phyloP scores from a whole-genome alignment of 768 basidiomycete species.

The Antrodiella citrinella region DNA sequence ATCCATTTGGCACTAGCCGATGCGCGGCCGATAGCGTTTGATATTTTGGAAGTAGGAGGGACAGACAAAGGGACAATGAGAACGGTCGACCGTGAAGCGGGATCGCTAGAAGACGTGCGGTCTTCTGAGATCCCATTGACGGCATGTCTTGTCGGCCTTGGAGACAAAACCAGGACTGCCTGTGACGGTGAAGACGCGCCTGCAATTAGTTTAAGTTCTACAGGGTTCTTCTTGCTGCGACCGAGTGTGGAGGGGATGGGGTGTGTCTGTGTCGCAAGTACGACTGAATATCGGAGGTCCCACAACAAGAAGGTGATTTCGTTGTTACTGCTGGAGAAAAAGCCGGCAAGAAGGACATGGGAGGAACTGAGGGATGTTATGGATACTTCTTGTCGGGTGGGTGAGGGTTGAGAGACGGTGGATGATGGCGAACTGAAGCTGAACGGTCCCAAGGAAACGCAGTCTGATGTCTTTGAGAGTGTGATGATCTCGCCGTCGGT shows the following conservation, averaged over 20 bases:
- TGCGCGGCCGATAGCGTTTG: conserved; percentile 51
- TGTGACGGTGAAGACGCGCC: not conserved
- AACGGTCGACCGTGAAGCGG: conserved; percentile 35
- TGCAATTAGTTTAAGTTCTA: conserved; percentile 10
- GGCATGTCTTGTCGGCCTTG: conserved; percentile 4
- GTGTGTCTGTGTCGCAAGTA: conserved; percentile 22
- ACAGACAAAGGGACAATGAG: conserved; percentile 51
- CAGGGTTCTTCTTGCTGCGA: conserved; percentile 13
- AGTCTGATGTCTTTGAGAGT: conserved; percentile 9
- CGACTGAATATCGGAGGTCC: conserved; percentile 27
- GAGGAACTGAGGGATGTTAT: conserved; percentile 22
- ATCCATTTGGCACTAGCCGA: conserved; percentile 40
- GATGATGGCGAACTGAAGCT: conserved; percentile 12
- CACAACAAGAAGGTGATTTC: conserved; percentile 24
- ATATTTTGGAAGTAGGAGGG: conserved; percentile 51
- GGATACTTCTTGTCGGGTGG: conserved; percentile 13
- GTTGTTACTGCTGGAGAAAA: conserved; percentile 3
- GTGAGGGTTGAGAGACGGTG: not conserved
- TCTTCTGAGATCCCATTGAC: not conserved
- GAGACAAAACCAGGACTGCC: conserved; percentile 15
- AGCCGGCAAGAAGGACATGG: conserved; percentile 22
- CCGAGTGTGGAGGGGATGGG: conserved; percentile 19
- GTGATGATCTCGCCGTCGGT: conserved; percentile 6
- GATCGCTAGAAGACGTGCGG: conserved; percentile 1
- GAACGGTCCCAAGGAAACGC: conserved; percentile 14